Evolutionary conservation across 345 rosid genomes (phyloP), one percentile per base, ranked within the genome.

Genomic region (Excoecaria agallocha): DNA sequence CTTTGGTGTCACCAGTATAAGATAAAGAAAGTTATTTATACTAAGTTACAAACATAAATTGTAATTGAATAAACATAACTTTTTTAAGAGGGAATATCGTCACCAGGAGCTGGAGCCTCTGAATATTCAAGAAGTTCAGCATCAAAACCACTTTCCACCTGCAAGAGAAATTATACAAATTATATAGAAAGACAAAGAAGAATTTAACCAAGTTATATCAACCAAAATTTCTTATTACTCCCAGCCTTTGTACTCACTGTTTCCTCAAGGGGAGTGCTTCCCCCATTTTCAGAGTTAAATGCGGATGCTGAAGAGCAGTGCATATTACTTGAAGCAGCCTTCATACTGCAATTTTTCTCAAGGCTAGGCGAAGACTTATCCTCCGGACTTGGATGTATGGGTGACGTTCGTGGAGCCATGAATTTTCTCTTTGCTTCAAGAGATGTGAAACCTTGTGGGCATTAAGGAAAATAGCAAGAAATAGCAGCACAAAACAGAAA

Each of bases 361-460:
- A 85, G 82, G 78, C 71, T 81, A 50, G 72, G 75, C 60, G 87
- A 81, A 75, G 82, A 72, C 67, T 68, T 76, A 66, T 78, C 81
- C 41, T 16, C 75, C 3, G 84, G 84, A 78, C 82, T 84, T 82
- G 85, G 58, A 79, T 74, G 68, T 51, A 76, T 77, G 57, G 88
- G 87, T 22, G 91, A 88, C 66, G 69, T 66, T 35, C 91, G 84
- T 59, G 97, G 93, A 63, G 92, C 86, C 79, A 74, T 87, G 80
- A 91, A 91, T 68, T 85, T 85, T 81, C 93, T 84, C 84, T 89
- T 91, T 57, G 96, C 89, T 85, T 93, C 99, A 41, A 87, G 77
- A 72, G 98, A 90, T 80, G 99, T 92, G 82, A 83, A 85, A 82
- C 95, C 97, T 95, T 83, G 52, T 60, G 35, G 25, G 54, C 45